A percentile compares a stretch with the other conserved stretches of the same genome.
Evolutionary conservation across 1,139 yeast species (phyloP).

Genomic region (Suhomyces bribrorum): DNA sequence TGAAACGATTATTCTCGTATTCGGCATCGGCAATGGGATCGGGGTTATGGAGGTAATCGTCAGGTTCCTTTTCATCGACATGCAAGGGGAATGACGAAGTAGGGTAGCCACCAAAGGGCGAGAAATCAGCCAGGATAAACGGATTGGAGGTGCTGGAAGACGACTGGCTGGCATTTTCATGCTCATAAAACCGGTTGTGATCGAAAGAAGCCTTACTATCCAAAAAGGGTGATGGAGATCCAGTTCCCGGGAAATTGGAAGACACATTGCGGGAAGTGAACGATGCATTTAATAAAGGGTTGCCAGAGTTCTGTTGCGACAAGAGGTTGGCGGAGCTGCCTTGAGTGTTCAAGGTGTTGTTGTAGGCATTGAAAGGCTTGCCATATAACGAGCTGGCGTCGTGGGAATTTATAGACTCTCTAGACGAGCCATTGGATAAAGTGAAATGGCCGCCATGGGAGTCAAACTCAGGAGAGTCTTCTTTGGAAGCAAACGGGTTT

Average conservation of each 20-base stretch:
- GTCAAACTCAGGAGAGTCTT: constrained; percentile 5
- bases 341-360: constrained; percentile 16
- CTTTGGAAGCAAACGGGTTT: constrained; percentile 13
- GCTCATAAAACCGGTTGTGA: not conserved
- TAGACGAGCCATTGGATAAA: constrained; percentile 7
- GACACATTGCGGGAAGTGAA: constrained; percentile 5
- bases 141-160: constrained; percentile 13
- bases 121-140: constrained; percentile 38
- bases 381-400: constrained; percentile 14
- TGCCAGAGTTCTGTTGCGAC: constrained; percentile 10
- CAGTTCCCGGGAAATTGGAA: constrained; percentile 1
- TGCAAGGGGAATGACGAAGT: constrained; percentile 82
- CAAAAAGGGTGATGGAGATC: constrained; percentile 3
- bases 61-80: constrained; percentile 88
- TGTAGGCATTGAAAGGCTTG: constrained; percentile 19
- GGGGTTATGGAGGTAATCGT: constrained; percentile 89
- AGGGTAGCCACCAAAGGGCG: constrained; percentile 95
- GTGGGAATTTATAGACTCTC: constrained; percentile 9
- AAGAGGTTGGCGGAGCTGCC: constrained; percentile 16
- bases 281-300: constrained; percentile 10
- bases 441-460: constrained; percentile 1
- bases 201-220: not conserved
- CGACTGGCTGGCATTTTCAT: constrained; percentile 2
- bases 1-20: constrained; percentile 64
- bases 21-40: constrained; percentile 87